Base-by-base conservation (phyloP, 331 rosid species). In the Acacia pycnantha region DNA sequence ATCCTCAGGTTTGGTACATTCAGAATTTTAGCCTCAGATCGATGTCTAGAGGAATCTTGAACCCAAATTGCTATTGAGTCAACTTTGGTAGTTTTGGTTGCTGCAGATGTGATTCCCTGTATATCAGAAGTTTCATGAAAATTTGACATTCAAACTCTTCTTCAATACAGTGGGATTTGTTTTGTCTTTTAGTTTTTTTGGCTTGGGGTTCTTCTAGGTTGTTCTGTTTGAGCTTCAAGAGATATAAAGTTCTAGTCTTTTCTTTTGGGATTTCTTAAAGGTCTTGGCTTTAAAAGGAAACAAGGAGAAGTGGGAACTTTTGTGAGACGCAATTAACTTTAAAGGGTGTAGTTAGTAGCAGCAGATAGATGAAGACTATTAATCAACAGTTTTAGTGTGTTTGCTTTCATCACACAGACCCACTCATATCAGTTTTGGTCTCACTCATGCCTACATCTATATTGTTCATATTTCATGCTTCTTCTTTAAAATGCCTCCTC, bases 301-400 rank as follows among this genome's bases (percentile, higher is more conserved):
- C 86, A 71, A 75, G 83, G 74, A 69, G 81, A 87, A 81, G 89
- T 86, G 89, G 89, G 46, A 50, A 89, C 82, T 78, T 88, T 70
- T 40, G 48, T 79, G 37, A 50, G 76, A 83, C 80, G 62, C 82
- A 72, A 37, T 37, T 37, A 37, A 79, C 76, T 84, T 83, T 77
- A 82, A 40, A 78, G 82, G 48, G 19, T 43, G 46, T 10, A 43
- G 46, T 43, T 43, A 43, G 79, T 80, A 80, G 53, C 21, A 79
- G 77, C 53, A 79, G 83, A 37, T 37, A 9, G 82, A 85, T 82
- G 82, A 86, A 85, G 80, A 77, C 58, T 76, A 82, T 77, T 77
- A 65, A 56, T 67, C 77, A 69, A 14, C 43, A 68, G 71, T 61
- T 76, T 54, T 73, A 40, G 43, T 40, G 77, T 85, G 85, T 76